These are phyloP conservation scores for Thuja plicata DNA, from an alignment of 83 land plant genomes.

Conservation along the genomic window DNA sequence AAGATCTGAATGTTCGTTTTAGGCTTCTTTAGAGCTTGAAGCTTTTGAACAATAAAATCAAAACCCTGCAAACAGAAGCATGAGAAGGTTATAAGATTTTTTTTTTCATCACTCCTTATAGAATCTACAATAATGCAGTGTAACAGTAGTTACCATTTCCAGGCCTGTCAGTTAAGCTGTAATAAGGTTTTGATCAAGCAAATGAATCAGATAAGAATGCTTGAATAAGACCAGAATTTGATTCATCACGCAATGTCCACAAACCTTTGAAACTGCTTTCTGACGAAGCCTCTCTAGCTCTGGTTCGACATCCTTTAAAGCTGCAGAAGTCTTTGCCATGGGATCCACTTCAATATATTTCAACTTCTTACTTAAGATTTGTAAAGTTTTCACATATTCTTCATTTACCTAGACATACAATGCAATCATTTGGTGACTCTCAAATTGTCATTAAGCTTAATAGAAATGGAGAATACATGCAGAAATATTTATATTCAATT, in stretches of 20 bases:
- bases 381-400: slow-evolving; percentile 90
- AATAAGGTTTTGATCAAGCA: neutral
- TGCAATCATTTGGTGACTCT: neutral
- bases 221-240: neutral
- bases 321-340: slow-evolving; percentile 81
- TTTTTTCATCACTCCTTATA: neutral
- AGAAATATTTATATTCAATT: neutral
- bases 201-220: neutral
- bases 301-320: slow-evolving; percentile 91
- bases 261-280: slow-evolving; percentile 93
- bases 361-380: slow-evolving; percentile 84
- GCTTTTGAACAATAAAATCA: slow-evolving; percentile 94
- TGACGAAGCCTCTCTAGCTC: slow-evolving; percentile 92
- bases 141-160: neutral
- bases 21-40: slow-evolving; percentile 95
- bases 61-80: slow-evolving; percentile 52
- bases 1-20: slow-evolving; percentile 99
- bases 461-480: neutral
- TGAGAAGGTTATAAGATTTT: neutral
- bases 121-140: neutral
- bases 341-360: slow-evolving; percentile 82
- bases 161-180: neutral
- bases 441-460: neutral
- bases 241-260: neutral
- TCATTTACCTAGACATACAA: slow-evolving; percentile 85